phyloP scores from a whole-genome alignment of 1,284 basidiomycete genomes.

The Cryptococcus sp. region DNA sequence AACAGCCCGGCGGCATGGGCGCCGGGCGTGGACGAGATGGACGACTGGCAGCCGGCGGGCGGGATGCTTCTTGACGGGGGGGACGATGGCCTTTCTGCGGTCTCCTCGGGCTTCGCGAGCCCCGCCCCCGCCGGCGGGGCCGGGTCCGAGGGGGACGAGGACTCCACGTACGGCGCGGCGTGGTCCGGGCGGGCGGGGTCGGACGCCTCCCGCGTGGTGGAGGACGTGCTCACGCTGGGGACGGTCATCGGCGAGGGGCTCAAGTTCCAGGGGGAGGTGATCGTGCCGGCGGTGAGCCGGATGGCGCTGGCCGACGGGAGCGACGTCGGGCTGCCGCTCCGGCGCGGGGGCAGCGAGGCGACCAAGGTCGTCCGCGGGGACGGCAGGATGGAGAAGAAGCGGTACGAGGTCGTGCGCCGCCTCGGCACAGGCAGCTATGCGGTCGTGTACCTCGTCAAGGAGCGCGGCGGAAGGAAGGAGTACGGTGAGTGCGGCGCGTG shows the following conservation, averaged over 20 bases:
- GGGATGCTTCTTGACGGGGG: conserved; percentile 39
- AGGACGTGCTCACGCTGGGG: conserved; percentile 36
- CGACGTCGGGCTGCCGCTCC: conserved; percentile 31
- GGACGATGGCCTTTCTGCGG: conserved; percentile 20
- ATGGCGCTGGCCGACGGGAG: conserved; percentile 21
- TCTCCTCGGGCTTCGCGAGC: background rate
- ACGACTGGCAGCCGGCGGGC: conserved; percentile 43
- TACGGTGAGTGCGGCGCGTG: conserved; percentile 54
- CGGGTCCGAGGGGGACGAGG: conserved; percentile 19
- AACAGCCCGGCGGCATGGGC: conserved; percentile 27
- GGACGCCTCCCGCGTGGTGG: conserved; percentile 21
- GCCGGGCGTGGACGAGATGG: conserved; percentile 32
- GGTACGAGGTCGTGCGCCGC: conserved; percentile 74
- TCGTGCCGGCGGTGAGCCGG: conserved; percentile 41
- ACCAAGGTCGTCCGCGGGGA: conserved; percentile 20
- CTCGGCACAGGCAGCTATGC: conserved; percentile 88
- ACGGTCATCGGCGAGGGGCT: conserved; percentile 48
- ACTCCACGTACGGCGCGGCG: conserved; percentile 13
- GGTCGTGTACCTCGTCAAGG: conserved; percentile 87
- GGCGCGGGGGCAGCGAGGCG: conserved; percentile 42
- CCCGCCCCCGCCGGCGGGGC: conserved; percentile 9
- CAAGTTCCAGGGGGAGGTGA: conserved; percentile 45
- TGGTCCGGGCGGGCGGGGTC: conserved; percentile 20
- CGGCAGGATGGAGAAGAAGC: conserved; percentile 26
- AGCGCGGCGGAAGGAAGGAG: conserved; percentile 76